Conservation (phyloP, 345 rosid genomes). For the Fremontodendron californicum region DNA sequence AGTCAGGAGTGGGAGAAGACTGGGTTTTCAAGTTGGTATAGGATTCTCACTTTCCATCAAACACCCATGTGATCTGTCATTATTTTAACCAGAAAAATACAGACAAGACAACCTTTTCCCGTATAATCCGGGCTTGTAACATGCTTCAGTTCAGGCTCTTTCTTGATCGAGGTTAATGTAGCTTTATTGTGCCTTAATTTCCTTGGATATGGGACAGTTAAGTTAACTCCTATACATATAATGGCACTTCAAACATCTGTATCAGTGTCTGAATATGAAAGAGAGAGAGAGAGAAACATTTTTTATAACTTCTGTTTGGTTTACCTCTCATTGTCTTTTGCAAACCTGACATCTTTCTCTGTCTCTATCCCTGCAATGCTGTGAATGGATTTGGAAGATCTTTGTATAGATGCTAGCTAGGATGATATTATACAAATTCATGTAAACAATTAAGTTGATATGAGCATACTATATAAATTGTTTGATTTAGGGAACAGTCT, state of each 20-base stretch:
- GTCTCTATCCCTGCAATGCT: not conserved
- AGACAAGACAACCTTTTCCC: constrained; percentile 22
- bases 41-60: constrained; percentile 19
- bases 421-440: not conserved
- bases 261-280: not conserved
- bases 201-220: not conserved
- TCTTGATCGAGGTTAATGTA: not conserved
- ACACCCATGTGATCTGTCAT: constrained; percentile 24
- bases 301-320: constrained; percentile 5
- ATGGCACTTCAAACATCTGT: not conserved
- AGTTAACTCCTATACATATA: not conserved
- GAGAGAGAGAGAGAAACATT: not conserved
- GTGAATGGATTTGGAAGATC: constrained; percentile 12
- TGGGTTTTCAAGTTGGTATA: constrained; percentile 23
- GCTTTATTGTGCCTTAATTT: not conserved
- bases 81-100: constrained; percentile 21
- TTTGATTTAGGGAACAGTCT: too few relatives aligned
- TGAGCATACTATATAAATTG: not conserved
- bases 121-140: constrained; percentile 22
- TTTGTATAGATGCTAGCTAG: constrained; percentile 1
- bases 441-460: not conserved
- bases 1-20: not conserved
- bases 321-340: not conserved
- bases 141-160: not conserved
- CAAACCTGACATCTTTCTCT: not conserved